phyloP scores from a whole-genome alignment of 2,329 filamentous ascomycete species.

The Lasiodiplodia gonubiensis region DNA sequence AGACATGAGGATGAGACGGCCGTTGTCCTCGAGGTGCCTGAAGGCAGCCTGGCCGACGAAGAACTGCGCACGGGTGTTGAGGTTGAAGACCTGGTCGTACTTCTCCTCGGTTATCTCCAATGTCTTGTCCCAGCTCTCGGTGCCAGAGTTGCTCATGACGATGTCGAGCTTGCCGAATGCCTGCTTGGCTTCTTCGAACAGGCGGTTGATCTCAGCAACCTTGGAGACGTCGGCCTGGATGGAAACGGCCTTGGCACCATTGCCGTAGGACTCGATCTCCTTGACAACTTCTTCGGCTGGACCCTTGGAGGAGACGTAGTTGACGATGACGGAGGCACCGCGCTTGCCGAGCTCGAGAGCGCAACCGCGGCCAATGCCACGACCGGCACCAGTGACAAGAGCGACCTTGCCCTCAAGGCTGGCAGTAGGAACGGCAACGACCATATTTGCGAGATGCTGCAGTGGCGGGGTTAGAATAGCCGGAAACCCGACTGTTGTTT shows the following conservation, averaged over 20 bases:
- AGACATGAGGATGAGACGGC: conserved; percentile 76
- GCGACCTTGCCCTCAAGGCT: conserved; percentile 60
- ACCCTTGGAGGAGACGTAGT: conserved; percentile 63
- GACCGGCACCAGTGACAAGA: conserved; percentile 67
- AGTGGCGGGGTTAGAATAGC: conserved; percentile 28
- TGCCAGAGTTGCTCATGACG: conserved; percentile 62
- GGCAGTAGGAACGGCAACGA: conserved; percentile 53
- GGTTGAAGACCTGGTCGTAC: conserved; percentile 72
- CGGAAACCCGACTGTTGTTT: not conserved
- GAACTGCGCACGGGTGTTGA: conserved; percentile 75
- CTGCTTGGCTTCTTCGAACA: conserved; percentile 54
- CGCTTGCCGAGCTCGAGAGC: conserved; percentile 70
- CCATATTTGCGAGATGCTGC: conserved; percentile 38
- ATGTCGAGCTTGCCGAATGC: conserved; percentile 53
- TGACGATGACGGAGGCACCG: conserved; percentile 69
- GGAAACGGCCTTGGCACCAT: conserved; percentile 59
- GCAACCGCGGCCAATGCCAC: conserved; percentile 70
- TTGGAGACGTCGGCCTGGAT: conserved; percentile 65
- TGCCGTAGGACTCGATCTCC: conserved; percentile 53
- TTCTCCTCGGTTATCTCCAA: conserved; percentile 73
- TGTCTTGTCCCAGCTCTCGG: conserved; percentile 71
- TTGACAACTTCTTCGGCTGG: conserved; percentile 56
- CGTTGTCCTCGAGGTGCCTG: conserved; percentile 71
- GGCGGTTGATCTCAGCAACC: conserved; percentile 63
- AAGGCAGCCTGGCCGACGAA: conserved; percentile 78